Conservation (phyloP, 345 rosid species). For the Boechera divaricarpa region DNA sequence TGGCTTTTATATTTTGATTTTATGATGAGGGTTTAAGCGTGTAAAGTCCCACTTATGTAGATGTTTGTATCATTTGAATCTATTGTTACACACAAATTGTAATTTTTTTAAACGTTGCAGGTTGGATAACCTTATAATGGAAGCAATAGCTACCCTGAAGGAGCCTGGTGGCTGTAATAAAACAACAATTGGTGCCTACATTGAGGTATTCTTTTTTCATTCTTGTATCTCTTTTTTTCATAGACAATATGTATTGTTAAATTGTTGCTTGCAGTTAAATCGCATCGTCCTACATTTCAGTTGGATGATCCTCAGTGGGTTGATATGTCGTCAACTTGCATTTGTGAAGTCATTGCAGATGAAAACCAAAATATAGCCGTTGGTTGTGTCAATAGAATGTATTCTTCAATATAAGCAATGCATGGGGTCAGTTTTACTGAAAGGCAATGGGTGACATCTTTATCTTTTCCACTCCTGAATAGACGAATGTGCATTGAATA, state of each 20-base stretch:
- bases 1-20: background rate
- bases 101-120: constrained; percentile 43
- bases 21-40: constrained; percentile 5
- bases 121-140: constrained; percentile 90
- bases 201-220: constrained; percentile 64
- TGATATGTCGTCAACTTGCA: constrained; percentile 12
- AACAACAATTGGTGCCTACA: constrained; percentile 79
- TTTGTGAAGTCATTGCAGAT: background rate
- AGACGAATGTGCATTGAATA: background rate
- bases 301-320: constrained; percentile 13
- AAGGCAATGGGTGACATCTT: background rate
- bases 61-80: constrained; percentile 2
- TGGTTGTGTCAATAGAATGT: constrained; percentile 2
- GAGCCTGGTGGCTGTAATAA: constrained; percentile 95
- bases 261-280: background rate
- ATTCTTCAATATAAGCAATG: background rate
- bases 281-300: background rate
- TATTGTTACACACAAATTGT: background rate
- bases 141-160: constrained; percentile 82
- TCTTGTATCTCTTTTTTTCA: background rate
- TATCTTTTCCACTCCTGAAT: constrained; percentile 16
- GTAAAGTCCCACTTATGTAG: background rate
- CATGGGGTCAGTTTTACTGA: constrained; percentile 2
- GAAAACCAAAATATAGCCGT: constrained; percentile 8
- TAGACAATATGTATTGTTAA: background rate